These are phyloP conservation scores for Poa annua DNA, from an alignment of 176 grass and related monocot species.

Conservation along the genomic window DNA sequence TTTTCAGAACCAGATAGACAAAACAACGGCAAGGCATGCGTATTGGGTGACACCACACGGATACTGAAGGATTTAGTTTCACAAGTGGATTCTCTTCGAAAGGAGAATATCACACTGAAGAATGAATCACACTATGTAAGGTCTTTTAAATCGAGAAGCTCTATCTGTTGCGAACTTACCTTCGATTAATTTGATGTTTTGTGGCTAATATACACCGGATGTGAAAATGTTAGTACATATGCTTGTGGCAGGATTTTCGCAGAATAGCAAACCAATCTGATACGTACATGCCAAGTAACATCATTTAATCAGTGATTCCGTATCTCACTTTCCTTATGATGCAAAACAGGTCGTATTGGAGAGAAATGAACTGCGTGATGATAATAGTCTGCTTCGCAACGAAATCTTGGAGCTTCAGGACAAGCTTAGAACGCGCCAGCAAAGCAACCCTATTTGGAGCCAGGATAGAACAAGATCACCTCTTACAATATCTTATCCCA, in stretches of 20 bases:
- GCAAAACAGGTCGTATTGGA: conserved; percentile 69
- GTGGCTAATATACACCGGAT: background rate
- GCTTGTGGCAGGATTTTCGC: background rate
- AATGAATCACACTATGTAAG: conserved; percentile 94
- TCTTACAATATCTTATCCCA: conserved; percentile 22
- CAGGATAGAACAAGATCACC: conserved; percentile 44
- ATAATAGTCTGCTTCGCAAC: conserved; percentile 54
- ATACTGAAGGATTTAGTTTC: conserved; percentile 70
- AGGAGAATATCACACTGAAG: conserved; percentile 74
- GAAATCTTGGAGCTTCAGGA: conserved; percentile 66
- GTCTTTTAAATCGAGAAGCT: background rate
- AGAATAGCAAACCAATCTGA: background rate
- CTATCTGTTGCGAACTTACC: background rate
- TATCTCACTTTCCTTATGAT: conserved; percentile 22
- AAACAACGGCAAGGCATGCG: conserved; percentile 77
- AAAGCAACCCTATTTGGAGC: conserved; percentile 43
- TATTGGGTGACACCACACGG: conserved; percentile 69
- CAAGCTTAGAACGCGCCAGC: conserved; percentile 49
- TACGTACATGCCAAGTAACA: conserved; percentile 18
- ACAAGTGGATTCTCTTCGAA: conserved; percentile 80
- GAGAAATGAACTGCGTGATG: conserved; percentile 78
- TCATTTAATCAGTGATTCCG: conserved; percentile 20
- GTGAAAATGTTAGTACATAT: background rate
- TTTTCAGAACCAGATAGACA: conserved; percentile 84
- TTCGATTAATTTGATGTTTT: conserved; percentile 8